A percentile compares a stretch with the other conserved stretches of the same genome.
These are phyloP conservation scores for Citrus cavaleriei DNA, from an alignment of 345 rosid species.

Conservation along the genomic window DNA sequence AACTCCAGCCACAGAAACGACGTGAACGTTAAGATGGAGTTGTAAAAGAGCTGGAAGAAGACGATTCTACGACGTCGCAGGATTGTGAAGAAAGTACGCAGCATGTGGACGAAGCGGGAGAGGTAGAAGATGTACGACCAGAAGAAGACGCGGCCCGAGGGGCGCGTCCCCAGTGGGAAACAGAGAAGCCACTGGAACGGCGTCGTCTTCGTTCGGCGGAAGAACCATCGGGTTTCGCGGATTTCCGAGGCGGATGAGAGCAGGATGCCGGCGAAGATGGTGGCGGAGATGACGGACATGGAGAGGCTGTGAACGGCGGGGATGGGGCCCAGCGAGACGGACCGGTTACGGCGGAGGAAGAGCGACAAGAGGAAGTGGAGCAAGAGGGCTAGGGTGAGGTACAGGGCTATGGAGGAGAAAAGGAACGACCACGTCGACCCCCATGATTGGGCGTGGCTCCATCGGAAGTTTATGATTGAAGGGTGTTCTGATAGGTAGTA, in stretches of 20 bases:
- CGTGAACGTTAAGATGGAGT: slow-evolving; percentile 53
- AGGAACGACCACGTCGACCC: slow-evolving; percentile 94
- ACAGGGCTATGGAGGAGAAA: slow-evolving; percentile 50
- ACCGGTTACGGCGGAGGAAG: slow-evolving; percentile 36
- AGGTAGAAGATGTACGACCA: slow-evolving; percentile 91
- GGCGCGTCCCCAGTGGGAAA: slow-evolving; percentile 85
- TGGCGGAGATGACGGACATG: slow-evolving; percentile 60
- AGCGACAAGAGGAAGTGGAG: slow-evolving; percentile 47
- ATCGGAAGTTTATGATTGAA: slow-evolving; percentile 65
- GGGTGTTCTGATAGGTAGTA: slow-evolving; percentile 86
- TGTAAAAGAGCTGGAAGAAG: slow-evolving; percentile 59
- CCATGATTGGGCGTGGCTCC: slow-evolving; percentile 83
- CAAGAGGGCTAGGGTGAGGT: slow-evolving; percentile 46
- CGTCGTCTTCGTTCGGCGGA: slow-evolving; percentile 66
- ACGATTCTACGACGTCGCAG: slow-evolving; percentile 47
- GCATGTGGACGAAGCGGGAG: slow-evolving; percentile 75
- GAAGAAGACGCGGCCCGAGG: slow-evolving; percentile 94
- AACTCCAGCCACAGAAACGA: slow-evolving; percentile 87
- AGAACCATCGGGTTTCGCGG: slow-evolving; percentile 80
- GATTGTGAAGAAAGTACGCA: slow-evolving; percentile 57
- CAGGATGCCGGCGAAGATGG: slow-evolving; percentile 73
- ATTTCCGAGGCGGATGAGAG: slow-evolving; percentile 86
- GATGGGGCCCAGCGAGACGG: slow-evolving; percentile 64
- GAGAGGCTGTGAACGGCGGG: slow-evolving; percentile 69
- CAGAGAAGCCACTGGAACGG: slow-evolving; percentile 92